A percentile compares a stretch with the other conserved stretches of the same genome.
phyloP scores from a whole-genome alignment of 2,329 filamentous ascomycete species.

The Cryphonectria nitschkei region DNA sequence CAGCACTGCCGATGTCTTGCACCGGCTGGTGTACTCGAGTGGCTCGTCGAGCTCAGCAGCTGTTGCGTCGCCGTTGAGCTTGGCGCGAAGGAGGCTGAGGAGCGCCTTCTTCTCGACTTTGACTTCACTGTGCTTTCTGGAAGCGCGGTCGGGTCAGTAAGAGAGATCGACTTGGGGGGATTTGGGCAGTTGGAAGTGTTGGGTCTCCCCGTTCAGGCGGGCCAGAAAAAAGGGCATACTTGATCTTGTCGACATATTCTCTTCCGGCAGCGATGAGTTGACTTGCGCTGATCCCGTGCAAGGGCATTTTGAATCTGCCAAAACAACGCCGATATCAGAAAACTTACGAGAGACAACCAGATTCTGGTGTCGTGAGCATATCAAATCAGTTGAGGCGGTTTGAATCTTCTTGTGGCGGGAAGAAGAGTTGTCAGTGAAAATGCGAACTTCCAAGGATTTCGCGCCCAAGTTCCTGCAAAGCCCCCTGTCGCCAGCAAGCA shows the following conservation, averaged over 20 bases:
- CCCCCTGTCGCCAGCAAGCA: neutral
- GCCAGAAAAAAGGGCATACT: conserved; percentile 15
- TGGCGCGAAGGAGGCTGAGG: conserved; percentile 24
- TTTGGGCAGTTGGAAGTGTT: neutral
- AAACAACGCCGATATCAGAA: neutral
- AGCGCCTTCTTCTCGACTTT: conserved; percentile 29
- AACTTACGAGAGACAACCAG: neutral
- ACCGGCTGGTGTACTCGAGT: conserved; percentile 23
- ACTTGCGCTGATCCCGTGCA: conserved; percentile 25
- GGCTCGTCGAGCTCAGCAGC: conserved; percentile 24
- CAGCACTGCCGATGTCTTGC: conserved; percentile 26
- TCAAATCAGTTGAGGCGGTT: neutral
- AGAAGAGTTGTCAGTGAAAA: neutral
- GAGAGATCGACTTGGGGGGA: neutral
- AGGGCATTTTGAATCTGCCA: conserved; percentile 21
- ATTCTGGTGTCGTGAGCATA: conserved; percentile 1
- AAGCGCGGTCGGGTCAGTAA: conserved; percentile 3
- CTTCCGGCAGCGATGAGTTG: conserved; percentile 26
- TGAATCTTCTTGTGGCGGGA: neutral
- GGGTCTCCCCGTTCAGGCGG: neutral
- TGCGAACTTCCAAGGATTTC: neutral
- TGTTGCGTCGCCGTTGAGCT: conserved; percentile 26
- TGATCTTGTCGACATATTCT: conserved; percentile 27
- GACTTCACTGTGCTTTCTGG: conserved; percentile 29
- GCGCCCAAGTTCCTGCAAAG: conserved; percentile 9